Conservation (phyloP, 495 filamentous ascomycete genomes). For the Talaromyces trachyspermus region DNA sequence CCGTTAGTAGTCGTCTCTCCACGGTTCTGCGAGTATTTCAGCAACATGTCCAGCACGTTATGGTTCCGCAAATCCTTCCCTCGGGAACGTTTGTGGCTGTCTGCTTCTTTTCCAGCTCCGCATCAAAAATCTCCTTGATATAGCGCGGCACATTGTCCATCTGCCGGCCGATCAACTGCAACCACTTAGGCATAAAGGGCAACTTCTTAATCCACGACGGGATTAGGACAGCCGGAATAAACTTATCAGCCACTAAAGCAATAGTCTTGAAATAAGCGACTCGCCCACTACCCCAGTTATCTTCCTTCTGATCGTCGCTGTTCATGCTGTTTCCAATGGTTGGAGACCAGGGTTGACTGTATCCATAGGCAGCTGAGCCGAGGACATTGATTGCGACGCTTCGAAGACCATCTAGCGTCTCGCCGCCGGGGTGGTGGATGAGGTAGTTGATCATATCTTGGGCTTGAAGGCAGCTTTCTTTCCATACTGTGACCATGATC, state of each 20-base stretch:
- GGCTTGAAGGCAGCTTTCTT: slow-evolving; percentile 25
- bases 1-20: background rate
- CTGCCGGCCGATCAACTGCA: slow-evolving; percentile 22
- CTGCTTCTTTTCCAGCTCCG: slow-evolving; percentile 14
- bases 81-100: slow-evolving; percentile 11
- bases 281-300: slow-evolving; percentile 11
- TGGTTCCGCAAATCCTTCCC: slow-evolving; percentile 14
- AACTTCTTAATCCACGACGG: slow-evolving; percentile 19
- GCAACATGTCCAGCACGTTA: slow-evolving; percentile 33
- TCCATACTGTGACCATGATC: slow-evolving; percentile 30
- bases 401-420: slow-evolving; percentile 19
- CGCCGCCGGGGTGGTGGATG: slow-evolving; percentile 13
- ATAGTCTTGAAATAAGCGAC: slow-evolving; percentile 30
- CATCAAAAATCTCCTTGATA: slow-evolving; percentile 23
- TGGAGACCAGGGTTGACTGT: slow-evolving; percentile 23
- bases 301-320: no score
- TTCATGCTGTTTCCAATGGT: slow-evolving; percentile 1
- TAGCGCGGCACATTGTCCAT: slow-evolving; percentile 18
- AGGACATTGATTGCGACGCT: slow-evolving; percentile 36
- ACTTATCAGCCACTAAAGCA: slow-evolving; percentile 18
- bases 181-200: slow-evolving; percentile 20
- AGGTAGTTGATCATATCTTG: slow-evolving; percentile 21
- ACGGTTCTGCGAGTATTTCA: slow-evolving; percentile 28
- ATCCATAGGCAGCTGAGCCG: slow-evolving; percentile 28
- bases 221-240: slow-evolving; percentile 24